Percentiles rank a stretch among this genome's conserved stretches.
These are phyloP conservation scores for Albophoma yamanashiensis DNA, from an alignment of 2,329 filamentous ascomycete genomes.

Conservation along the genomic window DNA sequence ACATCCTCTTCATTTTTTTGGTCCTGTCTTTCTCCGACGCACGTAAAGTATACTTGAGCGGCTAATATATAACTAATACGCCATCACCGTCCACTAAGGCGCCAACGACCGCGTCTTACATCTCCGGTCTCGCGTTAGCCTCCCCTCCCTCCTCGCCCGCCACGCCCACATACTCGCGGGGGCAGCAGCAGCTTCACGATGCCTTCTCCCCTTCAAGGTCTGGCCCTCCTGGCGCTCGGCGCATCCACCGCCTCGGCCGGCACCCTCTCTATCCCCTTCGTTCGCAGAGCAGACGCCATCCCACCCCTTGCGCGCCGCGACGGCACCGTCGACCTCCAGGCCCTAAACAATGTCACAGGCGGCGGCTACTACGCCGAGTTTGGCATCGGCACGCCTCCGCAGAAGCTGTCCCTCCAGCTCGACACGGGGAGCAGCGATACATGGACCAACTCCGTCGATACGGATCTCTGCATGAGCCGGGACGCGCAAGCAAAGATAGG, in stretches of 20 bases:
- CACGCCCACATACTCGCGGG: too few relatives aligned
- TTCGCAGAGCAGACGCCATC: background rate
- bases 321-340: conserved; percentile 20
- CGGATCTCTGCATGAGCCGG: conserved; percentile 48
- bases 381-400: conserved; percentile 46
- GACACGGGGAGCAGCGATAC: conserved; percentile 56
- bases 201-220: conserved; percentile 7
- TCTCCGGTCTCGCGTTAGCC: too few relatives aligned
- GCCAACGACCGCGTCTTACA: too few relatives aligned
- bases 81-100: too few relatives aligned
- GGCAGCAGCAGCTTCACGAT: background rate
- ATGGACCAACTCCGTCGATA: conserved; percentile 49
- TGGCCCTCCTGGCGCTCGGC: conserved; percentile 9
- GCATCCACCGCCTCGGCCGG: conserved; percentile 9
- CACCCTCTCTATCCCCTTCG: conserved; percentile 10
- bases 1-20: too few relatives aligned
- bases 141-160: too few relatives aligned
- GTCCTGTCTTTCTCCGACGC: too few relatives aligned
- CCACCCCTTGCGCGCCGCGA: conserved; percentile 13
- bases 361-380: conserved; percentile 48
- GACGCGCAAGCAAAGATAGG: too few relatives aligned
- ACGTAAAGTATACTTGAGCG: too few relatives aligned
- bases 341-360: conserved; percentile 41
- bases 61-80: too few relatives aligned
- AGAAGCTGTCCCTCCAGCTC: conserved; percentile 42